These are phyloP conservation scores for Karstenula rhodostoma DNA, from an alignment of 2,329 filamentous ascomycete species.

Conservation along the genomic window DNA sequence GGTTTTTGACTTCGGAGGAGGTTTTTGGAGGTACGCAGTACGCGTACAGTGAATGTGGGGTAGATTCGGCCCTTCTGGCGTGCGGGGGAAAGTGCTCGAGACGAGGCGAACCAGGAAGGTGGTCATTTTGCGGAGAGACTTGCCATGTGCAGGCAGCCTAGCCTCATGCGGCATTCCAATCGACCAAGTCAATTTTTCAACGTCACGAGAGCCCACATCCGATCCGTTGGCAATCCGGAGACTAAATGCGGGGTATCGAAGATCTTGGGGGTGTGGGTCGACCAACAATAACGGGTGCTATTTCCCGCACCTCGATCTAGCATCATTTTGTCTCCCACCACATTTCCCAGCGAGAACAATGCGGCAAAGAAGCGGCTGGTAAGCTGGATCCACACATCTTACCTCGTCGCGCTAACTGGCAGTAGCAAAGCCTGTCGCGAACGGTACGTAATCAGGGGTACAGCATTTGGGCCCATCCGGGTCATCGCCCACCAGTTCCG, in stretches of 20 bases:
- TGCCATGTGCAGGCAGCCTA: background rate
- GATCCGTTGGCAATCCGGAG: background rate
- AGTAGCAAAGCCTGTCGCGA: conserved; percentile 41
- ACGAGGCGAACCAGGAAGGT: background rate
- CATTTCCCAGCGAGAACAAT: conserved; percentile 20
- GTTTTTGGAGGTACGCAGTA: conserved; percentile 12
- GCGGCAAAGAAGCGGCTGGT: conserved; percentile 43
- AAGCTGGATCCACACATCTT: conserved; percentile 15
- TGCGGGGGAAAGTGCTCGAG: background rate
- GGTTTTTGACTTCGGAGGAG: conserved; percentile 15
- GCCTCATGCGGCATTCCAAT: background rate
- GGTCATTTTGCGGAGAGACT: background rate
- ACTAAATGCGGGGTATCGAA: conserved; percentile 8
- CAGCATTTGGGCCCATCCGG: background rate
- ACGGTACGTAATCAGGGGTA: conserved; percentile 18
- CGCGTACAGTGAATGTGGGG: no score
- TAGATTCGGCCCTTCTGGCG: conserved; percentile 31
- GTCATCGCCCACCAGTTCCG: background rate
- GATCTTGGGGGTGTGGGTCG: background rate
- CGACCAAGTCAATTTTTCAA: background rate
- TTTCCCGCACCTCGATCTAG: conserved; percentile 14
- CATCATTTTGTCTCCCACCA: conserved; percentile 8
- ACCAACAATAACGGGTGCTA: conserved; percentile 11
- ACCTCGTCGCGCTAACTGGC: conserved; percentile 23
- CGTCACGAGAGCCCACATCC: conserved; percentile 1